Evolutionary conservation across 768 basidiomycete genomes (phyloP).

Genomic region (Candolleomyces aberdarensis): DNA sequence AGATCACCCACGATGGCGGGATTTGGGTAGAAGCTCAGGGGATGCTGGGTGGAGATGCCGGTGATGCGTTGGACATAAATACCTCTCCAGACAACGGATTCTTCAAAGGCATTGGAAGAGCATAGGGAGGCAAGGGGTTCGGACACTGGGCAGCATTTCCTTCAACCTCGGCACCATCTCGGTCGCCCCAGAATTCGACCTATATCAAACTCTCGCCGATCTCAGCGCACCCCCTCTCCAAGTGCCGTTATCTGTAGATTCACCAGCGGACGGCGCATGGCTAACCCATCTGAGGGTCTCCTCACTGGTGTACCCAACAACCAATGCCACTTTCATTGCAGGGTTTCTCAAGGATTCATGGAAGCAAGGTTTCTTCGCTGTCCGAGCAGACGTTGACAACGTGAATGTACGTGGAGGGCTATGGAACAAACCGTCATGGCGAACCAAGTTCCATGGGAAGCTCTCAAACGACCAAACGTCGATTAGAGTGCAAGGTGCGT

Average conservation of each 20-base stretch:
- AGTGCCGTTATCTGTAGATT: conserved; percentile 53
- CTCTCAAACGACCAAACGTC: conserved; percentile 44
- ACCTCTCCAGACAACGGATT: conserved; percentile 41
- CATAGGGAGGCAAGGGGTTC: conserved; percentile 66
- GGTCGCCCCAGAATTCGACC: conserved; percentile 43
- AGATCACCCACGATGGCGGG: conserved; percentile 53
- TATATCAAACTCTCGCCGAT: conserved; percentile 39
- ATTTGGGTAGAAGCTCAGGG: conserved; percentile 59
- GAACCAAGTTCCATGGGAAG: conserved; percentile 33
- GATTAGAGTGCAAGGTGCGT: conserved; percentile 55
- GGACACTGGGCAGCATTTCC: conserved; percentile 51
- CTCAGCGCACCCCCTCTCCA: conserved; percentile 49
- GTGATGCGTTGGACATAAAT: conserved; percentile 54
- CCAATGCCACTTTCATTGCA: conserved; percentile 44
- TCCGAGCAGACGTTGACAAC: conserved; percentile 40
- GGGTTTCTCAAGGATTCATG: conserved; percentile 61
- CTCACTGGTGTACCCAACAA: conserved; percentile 51
- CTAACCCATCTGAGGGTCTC: conserved; percentile 50
- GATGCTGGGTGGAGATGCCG: conserved; percentile 66
- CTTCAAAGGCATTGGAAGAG: conserved; percentile 53
- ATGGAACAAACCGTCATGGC: conserved; percentile 44
- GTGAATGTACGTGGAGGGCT: conserved; percentile 52
- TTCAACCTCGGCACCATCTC: conserved; percentile 50
- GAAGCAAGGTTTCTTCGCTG: conserved; percentile 45
- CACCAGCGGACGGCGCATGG: conserved; percentile 54